These are phyloP conservation scores for Aspergillus candidus DNA, from an alignment of 2,329 filamentous ascomycete genomes.

Conservation along the genomic window DNA sequence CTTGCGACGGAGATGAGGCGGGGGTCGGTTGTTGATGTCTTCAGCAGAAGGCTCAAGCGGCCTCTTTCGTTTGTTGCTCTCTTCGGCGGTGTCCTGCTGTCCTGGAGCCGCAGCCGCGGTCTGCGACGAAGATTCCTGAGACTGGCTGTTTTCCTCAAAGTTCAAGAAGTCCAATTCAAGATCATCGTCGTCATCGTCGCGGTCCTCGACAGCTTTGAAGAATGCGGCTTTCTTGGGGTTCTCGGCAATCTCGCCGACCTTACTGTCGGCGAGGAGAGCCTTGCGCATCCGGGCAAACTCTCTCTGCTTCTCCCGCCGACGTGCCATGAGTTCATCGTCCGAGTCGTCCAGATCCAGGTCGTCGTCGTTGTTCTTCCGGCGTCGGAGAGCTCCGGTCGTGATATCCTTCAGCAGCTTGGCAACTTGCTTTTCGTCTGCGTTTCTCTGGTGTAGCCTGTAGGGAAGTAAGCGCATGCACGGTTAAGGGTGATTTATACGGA, in stretches of 20 bases:
- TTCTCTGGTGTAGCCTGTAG: constrained; percentile 67
- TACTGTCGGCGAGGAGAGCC: constrained; percentile 79
- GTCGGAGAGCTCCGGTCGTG: constrained; percentile 77
- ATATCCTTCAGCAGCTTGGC: constrained; percentile 91
- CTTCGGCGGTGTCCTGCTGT: constrained; percentile 15
- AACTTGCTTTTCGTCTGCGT: constrained; percentile 76
- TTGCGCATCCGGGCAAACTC: constrained; percentile 91
- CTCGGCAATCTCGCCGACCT: constrained; percentile 81
- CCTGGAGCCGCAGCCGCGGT: constrained; percentile 10
- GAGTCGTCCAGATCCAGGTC: constrained; percentile 85
- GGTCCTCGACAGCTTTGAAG: constrained; percentile 80
- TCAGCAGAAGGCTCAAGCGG: constrained; percentile 34
- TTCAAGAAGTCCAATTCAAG: constrained; percentile 66
- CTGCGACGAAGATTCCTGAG: constrained; percentile 33
- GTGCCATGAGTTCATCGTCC: constrained; percentile 71
- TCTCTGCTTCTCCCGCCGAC: constrained; percentile 71
- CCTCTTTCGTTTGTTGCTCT: constrained; percentile 36
- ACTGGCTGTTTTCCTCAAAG: constrained; percentile 31
- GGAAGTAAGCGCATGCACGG: constrained; percentile 17
- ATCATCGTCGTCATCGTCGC: constrained; percentile 62
- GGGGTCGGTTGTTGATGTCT: constrained; percentile 47
- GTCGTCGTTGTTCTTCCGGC: constrained; percentile 65
- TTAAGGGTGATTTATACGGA: not conserved
- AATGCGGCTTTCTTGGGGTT: constrained; percentile 88
- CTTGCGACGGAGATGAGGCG: constrained; percentile 58